phyloP scores from a whole-genome alignment of 306 rosid species.

The Vicia sativa region DNA sequence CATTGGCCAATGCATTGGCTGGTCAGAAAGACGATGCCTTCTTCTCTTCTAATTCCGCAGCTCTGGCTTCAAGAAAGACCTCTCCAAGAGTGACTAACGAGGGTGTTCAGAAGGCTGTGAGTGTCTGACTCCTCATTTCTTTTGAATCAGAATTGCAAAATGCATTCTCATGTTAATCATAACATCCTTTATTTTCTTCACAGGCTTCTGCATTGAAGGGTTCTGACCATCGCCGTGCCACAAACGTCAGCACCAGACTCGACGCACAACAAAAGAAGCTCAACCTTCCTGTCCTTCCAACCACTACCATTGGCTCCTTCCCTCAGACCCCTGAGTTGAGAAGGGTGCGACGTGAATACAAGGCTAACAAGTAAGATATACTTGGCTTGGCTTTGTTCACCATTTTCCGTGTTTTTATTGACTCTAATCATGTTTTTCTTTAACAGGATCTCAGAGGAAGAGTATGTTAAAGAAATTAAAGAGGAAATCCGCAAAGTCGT shows the following conservation, averaged over 20 bases:
- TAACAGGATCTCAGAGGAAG: constrained; percentile 78
- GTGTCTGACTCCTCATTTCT: constrained; percentile 39
- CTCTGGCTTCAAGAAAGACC: constrained; percentile 73
- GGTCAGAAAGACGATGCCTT: constrained; percentile 73
- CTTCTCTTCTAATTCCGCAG: constrained; percentile 67
- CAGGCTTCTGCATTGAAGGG: constrained; percentile 92
- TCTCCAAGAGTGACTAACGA: constrained; percentile 85
- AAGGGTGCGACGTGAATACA: constrained; percentile 89
- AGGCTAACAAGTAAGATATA: constrained; percentile 72
- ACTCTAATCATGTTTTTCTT: constrained; percentile 20
- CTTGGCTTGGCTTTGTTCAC: constrained; percentile 24
- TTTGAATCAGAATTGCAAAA: constrained; percentile 10
- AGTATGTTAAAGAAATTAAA: constrained; percentile 69
- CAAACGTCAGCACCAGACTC: constrained; percentile 76
- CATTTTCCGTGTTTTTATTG: constrained; percentile 12
- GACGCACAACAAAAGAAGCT: constrained; percentile 91
- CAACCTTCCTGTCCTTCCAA: constrained; percentile 87
- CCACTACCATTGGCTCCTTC: constrained; percentile 91
- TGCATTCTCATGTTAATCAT: constrained; percentile 22
- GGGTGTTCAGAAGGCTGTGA: constrained; percentile 85
- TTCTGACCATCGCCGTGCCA: constrained; percentile 85
- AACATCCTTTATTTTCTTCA: constrained; percentile 26
- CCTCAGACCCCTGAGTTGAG: constrained; percentile 86
- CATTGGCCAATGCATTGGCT: constrained; percentile 83
- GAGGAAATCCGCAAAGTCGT: constrained; percentile 75